Evolutionary conservation across 371 early-diverging fungal species (phyloP).

Genomic region (Amoeboaphelidium occidentale): DNA sequence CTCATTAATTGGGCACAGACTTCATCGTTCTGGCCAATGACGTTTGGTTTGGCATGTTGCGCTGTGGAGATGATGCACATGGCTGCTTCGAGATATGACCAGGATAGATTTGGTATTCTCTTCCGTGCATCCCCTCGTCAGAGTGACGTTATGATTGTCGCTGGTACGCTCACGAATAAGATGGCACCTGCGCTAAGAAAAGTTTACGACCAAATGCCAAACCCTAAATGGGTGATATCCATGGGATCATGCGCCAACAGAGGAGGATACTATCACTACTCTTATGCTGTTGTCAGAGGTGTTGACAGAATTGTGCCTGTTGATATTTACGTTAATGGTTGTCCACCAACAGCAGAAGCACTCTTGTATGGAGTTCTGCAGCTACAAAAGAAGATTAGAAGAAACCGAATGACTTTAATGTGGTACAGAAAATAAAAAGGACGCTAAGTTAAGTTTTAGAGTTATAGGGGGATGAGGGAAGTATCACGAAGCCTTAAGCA

Average conservation of each 20-base stretch:
- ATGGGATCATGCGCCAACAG: slow-evolving; percentile 97
- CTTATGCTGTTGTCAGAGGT: slow-evolving; percentile 69
- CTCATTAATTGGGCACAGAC: slow-evolving; percentile 84
- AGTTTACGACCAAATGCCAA: slow-evolving; percentile 46
- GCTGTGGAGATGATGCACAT: slow-evolving; percentile 89
- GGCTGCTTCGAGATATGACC: slow-evolving; percentile 90
- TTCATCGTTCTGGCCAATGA: slow-evolving; percentile 43
- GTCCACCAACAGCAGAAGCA: slow-evolving; percentile 93
- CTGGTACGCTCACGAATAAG: slow-evolving; percentile 86
- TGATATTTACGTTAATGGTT: slow-evolving; percentile 86
- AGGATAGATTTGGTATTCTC: slow-evolving; percentile 90
- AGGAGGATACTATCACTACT: slow-evolving; percentile 96
- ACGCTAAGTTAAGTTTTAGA: no score
- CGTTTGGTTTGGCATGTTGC: slow-evolving; percentile 94
- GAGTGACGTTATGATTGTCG: slow-evolving; percentile 96
- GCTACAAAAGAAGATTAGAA: slow-evolving; percentile 87
- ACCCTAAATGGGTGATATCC: slow-evolving; percentile 35
- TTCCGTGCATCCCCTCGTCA: slow-evolving; percentile 95
- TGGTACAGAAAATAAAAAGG: slow-evolving; percentile 25
- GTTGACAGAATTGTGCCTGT: slow-evolving; percentile 93
- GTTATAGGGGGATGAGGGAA: no score
- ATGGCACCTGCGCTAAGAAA: slow-evolving; percentile 94
- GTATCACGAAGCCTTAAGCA: no score
- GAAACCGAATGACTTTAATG: slow-evolving; percentile 29
- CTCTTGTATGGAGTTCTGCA: slow-evolving; percentile 81